Evolutionary conservation across 1,139 yeast genomes (phyloP).

Genomic region (Sugiyamaella novakii): DNA sequence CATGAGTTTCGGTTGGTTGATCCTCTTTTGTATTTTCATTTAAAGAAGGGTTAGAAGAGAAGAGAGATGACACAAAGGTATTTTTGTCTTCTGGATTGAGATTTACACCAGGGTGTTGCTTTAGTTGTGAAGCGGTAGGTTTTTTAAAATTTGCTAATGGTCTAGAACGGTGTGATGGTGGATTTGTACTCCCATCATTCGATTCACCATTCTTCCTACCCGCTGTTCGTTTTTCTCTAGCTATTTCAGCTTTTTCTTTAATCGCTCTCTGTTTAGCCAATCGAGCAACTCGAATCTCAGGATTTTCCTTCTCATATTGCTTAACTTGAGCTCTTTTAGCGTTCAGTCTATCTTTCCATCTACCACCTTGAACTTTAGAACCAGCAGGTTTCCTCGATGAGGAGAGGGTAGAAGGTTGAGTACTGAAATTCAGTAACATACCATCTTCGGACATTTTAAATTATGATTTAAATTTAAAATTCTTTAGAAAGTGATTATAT

Average conservation of each 20-base stretch:
- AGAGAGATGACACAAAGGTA: conserved; percentile 79
- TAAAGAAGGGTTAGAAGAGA: conserved; percentile 62
- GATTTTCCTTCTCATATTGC: conserved; percentile 19
- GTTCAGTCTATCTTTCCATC: conserved; percentile 77
- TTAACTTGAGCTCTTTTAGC: conserved; percentile 38
- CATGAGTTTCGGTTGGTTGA: conserved; percentile 38
- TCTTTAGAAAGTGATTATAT: too few relatives aligned
- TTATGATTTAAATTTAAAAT: too few relatives aligned
- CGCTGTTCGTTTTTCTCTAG: conserved; percentile 1
- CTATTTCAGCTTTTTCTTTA: conserved; percentile 11
- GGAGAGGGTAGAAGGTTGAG: conserved; percentile 38
- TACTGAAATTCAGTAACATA: conserved; percentile 63
- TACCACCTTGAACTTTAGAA: conserved; percentile 58
- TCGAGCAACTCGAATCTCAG: conserved; percentile 15
- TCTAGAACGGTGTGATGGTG: background rate
- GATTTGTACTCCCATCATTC: background rate
- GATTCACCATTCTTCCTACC: background rate
- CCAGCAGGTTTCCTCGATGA: conserved; percentile 18
- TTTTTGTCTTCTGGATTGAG: conserved; percentile 37
- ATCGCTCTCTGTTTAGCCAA: conserved; percentile 8
- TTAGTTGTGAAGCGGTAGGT: conserved; percentile 14
- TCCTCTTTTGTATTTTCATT: conserved; percentile 19
- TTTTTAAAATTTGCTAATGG: conserved; percentile 3
- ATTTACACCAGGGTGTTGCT: conserved; percentile 15
- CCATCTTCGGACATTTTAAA: conserved; percentile 52